A percentile compares a stretch with the other conserved stretches of the same genome.
Evolutionary conservation across 2,329 filamentous ascomycete species (phyloP).

Genomic region (Akanthomyces dipterigenus): DNA sequence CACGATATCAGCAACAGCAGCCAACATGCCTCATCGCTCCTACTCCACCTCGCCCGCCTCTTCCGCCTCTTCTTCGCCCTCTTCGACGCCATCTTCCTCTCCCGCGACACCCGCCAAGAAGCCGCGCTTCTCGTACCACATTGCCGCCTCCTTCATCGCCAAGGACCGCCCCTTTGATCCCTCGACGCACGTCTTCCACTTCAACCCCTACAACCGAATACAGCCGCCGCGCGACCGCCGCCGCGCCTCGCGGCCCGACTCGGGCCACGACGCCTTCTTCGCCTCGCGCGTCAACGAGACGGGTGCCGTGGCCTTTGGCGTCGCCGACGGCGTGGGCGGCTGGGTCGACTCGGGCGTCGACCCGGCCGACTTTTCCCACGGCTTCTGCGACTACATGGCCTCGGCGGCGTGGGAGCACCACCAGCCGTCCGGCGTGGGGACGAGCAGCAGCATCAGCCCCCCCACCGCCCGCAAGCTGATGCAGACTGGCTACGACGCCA

Average conservation of each 20-base stretch:
- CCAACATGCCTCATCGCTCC: background rate
- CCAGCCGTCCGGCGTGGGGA: background rate
- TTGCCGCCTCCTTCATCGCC: conserved; percentile 68
- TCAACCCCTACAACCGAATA: conserved; percentile 58
- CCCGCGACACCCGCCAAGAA: background rate
- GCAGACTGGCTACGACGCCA: conserved; percentile 75
- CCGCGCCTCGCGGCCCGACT: conserved; percentile 54
- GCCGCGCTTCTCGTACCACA: conserved; percentile 55
- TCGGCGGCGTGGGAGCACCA: conserved; percentile 58
- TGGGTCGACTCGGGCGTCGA: conserved; percentile 92
- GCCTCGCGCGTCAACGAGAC: conserved; percentile 70
- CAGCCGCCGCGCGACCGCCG: conserved; percentile 37
- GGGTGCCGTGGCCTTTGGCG: conserved; percentile 70
- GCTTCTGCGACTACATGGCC: conserved; percentile 90
- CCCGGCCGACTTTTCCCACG: conserved; percentile 91
- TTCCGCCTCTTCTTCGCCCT: conserved; percentile 10
- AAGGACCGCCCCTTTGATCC: conserved; percentile 65
- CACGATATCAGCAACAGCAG: background rate
- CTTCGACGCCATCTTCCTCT: conserved; percentile 17
- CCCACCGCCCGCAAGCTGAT: conserved; percentile 65
- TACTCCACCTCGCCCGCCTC: conserved; percentile 3
- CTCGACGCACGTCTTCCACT: conserved; percentile 63
- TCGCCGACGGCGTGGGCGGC: conserved; percentile 92
- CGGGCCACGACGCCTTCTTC: conserved; percentile 96
- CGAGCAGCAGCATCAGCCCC: conserved; percentile 21